These are phyloP conservation scores for Yueomyces sinensis DNA, from an alignment of 805 yeast genomes.

Conservation along the genomic window DNA sequence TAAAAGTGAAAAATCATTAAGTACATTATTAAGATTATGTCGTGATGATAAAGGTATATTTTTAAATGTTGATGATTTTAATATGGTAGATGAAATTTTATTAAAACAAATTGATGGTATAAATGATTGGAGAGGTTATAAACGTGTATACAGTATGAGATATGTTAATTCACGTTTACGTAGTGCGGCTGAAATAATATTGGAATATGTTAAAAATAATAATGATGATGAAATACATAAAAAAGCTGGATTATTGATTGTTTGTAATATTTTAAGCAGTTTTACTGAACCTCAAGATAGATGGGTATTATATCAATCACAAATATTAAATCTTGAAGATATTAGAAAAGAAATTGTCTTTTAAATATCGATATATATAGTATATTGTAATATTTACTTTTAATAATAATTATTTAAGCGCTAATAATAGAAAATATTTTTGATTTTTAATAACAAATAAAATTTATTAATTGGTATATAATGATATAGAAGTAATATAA, in stretches of 20 bases:
- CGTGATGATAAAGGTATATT: constrained; percentile 3
- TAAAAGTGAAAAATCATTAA: constrained; percentile 11
- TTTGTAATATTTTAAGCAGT: constrained; percentile 17
- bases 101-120: constrained; percentile 4
- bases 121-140: constrained; percentile 12
- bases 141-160: constrained; percentile 18
- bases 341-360: neutral
- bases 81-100: constrained; percentile 15
- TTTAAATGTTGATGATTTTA: constrained; percentile 13
- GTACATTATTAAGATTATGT: constrained; percentile 13
- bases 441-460: too few species aligned
- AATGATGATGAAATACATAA: constrained; percentile 4
- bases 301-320: constrained; percentile 20
- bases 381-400: too few species aligned
- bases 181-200: constrained; percentile 19
- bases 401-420: too few species aligned
- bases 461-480: too few species aligned
- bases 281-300: constrained; percentile 15
- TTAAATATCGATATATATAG: too few species aligned
- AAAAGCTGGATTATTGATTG: constrained; percentile 13
- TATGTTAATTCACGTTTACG: constrained; percentile 17
- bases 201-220: constrained; percentile 8
- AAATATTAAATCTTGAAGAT: constrained; percentile 10
- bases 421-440: too few species aligned
- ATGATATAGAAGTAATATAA: too few species aligned